Conservation (phyloP, 2,329 filamentous ascomycete species). For the Fragosphaeria purpurea region DNA sequence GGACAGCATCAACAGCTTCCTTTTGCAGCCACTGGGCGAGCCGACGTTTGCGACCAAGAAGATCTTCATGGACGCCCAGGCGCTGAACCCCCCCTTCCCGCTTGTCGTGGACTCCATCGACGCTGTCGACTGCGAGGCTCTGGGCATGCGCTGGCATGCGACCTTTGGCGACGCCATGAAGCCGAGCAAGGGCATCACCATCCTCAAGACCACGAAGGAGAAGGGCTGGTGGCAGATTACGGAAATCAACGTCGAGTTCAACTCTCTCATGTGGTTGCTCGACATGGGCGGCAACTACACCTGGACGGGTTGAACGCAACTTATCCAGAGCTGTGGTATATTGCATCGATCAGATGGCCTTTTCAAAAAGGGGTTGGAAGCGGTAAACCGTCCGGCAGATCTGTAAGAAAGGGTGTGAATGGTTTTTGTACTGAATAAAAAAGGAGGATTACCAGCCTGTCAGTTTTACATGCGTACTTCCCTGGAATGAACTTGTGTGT, state of each 20-base stretch:
- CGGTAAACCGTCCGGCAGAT: no score
- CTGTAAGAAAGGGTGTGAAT: no score
- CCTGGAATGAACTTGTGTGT: no score
- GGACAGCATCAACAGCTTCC: slow-evolving; percentile 25
- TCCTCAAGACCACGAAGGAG: slow-evolving; percentile 19
- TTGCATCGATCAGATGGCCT: no score
- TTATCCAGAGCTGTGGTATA: not conserved
- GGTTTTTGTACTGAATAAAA: no score
- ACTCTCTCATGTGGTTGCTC: slow-evolving; percentile 19
- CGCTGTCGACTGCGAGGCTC: slow-evolving; percentile 19
- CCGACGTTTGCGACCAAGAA: slow-evolving; percentile 23
- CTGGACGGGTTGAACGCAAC: slow-evolving; percentile 7
- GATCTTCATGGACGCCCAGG: slow-evolving; percentile 22
- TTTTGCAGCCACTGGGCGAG: slow-evolving; percentile 19
- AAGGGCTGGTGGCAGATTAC: slow-evolving; percentile 20
- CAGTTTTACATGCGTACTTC: no score
- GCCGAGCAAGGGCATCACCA: slow-evolving; percentile 21
- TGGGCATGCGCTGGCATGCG: slow-evolving; percentile 21
- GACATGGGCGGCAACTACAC: slow-evolving; percentile 27
- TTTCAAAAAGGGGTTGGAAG: no score
- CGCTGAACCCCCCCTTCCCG: slow-evolving; percentile 19
- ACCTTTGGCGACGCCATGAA: slow-evolving; percentile 21
- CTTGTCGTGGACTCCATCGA: slow-evolving; percentile 20
- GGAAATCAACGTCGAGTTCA: slow-evolving; percentile 23
- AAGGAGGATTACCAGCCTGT: no score